Conservation (phyloP, 768 basidiomycete species). For the Rickenella mellea region DNA sequence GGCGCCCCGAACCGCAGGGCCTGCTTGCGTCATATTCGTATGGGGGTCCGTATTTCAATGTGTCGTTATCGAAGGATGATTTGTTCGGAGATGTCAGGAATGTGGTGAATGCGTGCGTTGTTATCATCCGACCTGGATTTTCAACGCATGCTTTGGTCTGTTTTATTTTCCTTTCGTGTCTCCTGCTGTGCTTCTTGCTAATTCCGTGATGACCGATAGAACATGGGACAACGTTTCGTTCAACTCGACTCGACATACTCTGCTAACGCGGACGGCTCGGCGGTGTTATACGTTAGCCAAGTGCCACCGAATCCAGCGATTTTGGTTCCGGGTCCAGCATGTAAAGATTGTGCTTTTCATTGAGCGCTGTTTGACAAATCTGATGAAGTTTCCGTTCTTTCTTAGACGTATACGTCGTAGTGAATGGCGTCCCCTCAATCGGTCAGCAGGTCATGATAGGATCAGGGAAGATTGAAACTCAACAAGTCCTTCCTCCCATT, state of each 20-base stretch:
- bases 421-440: constrained; percentile 68
- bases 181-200: too few species aligned
- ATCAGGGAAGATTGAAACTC: constrained; percentile 56
- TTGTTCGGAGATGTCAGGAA: constrained; percentile 42
- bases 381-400: neutral
- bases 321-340: constrained; percentile 59
- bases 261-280: constrained; percentile 40
- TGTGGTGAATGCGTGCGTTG: constrained; percentile 36
- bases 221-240: constrained; percentile 71
- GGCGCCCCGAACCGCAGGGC: constrained; percentile 52
- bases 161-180: too few species aligned
- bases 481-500: too few species aligned
- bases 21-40: constrained; percentile 52
- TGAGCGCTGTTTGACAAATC: neutral
- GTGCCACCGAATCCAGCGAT: constrained; percentile 70
- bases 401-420: constrained; percentile 58
- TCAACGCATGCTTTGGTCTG: constrained; percentile 77
- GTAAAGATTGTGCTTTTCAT: constrained; percentile 8
- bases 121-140: constrained; percentile 61
- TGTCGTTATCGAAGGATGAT: constrained; percentile 46
- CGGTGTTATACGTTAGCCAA: constrained; percentile 61
- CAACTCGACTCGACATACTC: constrained; percentile 59
- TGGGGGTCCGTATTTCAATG: constrained; percentile 68
- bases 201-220: too few species aligned
- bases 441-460: constrained; percentile 72